Evolutionary conservation across 768 basidiomycete genomes (phyloP).

Genomic region (Bullera alba): DNA sequence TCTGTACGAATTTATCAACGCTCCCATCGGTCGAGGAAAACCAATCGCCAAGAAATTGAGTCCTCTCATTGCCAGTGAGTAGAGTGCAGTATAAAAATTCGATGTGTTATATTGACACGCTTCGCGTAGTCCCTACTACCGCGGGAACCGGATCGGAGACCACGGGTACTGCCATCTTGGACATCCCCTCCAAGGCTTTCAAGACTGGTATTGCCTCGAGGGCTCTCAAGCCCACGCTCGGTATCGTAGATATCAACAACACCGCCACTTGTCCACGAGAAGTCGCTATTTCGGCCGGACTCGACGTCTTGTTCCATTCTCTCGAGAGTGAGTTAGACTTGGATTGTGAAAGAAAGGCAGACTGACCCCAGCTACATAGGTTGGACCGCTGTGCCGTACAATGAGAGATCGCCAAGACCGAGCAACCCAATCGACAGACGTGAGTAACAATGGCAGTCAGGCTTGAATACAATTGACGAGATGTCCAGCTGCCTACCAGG

Average conservation of each 20-base stretch:
- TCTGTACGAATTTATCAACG: slow-evolving; percentile 93
- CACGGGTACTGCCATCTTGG: slow-evolving; percentile 84
- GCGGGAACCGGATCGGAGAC: slow-evolving; percentile 65
- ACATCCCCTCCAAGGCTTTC: slow-evolving; percentile 79
- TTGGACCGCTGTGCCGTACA: slow-evolving; percentile 52
- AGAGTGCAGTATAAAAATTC: background rate
- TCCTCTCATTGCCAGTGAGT: slow-evolving; percentile 73
- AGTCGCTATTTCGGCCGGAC: slow-evolving; percentile 87
- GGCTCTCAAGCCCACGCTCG: slow-evolving; percentile 81
- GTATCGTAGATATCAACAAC: slow-evolving; percentile 78
- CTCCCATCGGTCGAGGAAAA: slow-evolving; percentile 84
- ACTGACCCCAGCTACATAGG: slow-evolving; percentile 6
- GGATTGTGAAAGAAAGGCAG: background rate
- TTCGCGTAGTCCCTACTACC: slow-evolving; percentile 56
- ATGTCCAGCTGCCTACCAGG: slow-evolving; percentile 34
- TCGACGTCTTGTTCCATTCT: slow-evolving; percentile 93
- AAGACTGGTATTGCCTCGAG: slow-evolving; percentile 95
- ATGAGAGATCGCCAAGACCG: slow-evolving; percentile 81
- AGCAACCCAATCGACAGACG: slow-evolving; percentile 83
- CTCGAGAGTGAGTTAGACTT: slow-evolving; percentile 64
- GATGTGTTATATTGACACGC: too few species aligned
- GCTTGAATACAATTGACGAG: background rate
- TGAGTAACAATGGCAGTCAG: slow-evolving; percentile 5
- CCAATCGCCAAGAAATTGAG: slow-evolving; percentile 67
- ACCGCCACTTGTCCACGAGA: slow-evolving; percentile 85